phyloP scores from a whole-genome alignment of 2,329 filamentous ascomycete genomes.

The Colletotrichum sp. region DNA sequence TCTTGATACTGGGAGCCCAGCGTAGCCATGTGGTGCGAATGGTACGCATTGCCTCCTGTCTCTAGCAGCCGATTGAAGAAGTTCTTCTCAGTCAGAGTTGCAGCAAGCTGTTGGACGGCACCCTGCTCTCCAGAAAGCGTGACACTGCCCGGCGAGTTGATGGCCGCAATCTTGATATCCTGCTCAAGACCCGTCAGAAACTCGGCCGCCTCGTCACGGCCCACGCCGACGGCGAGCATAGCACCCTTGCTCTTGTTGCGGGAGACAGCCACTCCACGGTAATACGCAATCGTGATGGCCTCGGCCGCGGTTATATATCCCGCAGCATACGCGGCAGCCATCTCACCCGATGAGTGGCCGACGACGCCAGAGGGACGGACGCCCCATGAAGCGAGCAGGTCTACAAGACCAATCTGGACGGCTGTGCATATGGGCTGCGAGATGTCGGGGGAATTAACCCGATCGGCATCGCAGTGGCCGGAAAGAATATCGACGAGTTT shows the following conservation, averaged over 20 bases:
- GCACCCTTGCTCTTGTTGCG: not conserved
- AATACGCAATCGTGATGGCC: conserved; percentile 42
- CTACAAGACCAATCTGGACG: conserved; percentile 43
- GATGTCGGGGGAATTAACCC: fast-evolving
- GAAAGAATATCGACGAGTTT: not conserved
- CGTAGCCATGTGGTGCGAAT: not conserved
- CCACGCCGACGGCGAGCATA: conserved; percentile 45
- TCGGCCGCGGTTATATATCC: conserved; percentile 36
- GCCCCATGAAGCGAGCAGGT: conserved; percentile 36
- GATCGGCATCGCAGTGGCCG: fast-evolving
- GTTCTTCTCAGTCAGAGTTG: not conserved
- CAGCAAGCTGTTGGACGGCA: not conserved
- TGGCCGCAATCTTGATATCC: not conserved
- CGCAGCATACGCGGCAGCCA: conserved; percentile 47
- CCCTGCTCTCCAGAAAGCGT: not conserved
- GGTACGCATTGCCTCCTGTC: not conserved
- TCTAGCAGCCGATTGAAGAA: not conserved
- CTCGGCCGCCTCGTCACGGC: conserved; percentile 21
- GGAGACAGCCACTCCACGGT: conserved; percentile 34
- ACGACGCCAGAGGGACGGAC: conserved; percentile 37
- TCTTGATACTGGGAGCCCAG: not conserved
- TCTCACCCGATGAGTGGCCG: conserved; percentile 50
- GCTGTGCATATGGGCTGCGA: conserved; percentile 37
- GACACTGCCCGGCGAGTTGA: not conserved
- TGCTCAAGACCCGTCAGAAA: not conserved